Evolutionary conservation across 2,329 filamentous ascomycete genomes (phyloP).

Genomic region (Lasiodiplodia hormozganensis): DNA sequence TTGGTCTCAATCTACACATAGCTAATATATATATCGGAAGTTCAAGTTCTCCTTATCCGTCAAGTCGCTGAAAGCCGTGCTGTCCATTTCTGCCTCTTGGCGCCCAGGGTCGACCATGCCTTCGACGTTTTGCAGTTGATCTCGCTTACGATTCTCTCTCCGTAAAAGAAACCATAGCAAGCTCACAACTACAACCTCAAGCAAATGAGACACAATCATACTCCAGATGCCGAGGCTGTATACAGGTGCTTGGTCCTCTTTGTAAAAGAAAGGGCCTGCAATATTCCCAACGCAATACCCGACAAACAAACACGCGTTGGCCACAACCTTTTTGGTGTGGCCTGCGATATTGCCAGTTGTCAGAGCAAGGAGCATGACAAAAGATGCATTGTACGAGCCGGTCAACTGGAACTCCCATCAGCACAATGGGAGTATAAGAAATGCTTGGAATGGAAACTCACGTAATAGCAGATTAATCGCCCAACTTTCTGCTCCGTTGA

Average conservation of each 20-base stretch:
- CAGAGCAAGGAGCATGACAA: conserved; percentile 37
- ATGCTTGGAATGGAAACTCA: background rate
- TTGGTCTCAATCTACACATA: too few relatives aligned
- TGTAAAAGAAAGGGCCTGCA: conserved; percentile 52
- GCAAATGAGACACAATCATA: conserved; percentile 34
- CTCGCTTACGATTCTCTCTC: conserved; percentile 43
- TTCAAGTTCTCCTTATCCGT: conserved; percentile 45
- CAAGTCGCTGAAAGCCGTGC: conserved; percentile 46
- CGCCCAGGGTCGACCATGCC: conserved; percentile 17
- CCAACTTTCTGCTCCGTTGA: background rate
- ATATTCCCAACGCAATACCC: conserved; percentile 54
- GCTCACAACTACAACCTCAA: conserved; percentile 41
- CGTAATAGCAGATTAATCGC: conserved; percentile 1
- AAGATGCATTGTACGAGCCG: conserved; percentile 39
- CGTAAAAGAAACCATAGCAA: conserved; percentile 41
- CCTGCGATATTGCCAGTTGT: conserved; percentile 44
- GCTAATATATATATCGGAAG: conserved; percentile 30
- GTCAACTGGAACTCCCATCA: background rate
- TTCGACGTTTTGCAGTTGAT: conserved; percentile 26
- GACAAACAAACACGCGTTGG: conserved; percentile 56
- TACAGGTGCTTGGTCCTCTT: conserved; percentile 41
- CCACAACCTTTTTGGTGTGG: conserved; percentile 52
- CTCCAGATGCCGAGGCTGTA: conserved; percentile 44
- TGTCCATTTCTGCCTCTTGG: conserved; percentile 32
- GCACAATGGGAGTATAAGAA: background rate